Conservation (phyloP, 2,329 filamentous ascomycete species). For the Monosporascus sp. region DNA sequence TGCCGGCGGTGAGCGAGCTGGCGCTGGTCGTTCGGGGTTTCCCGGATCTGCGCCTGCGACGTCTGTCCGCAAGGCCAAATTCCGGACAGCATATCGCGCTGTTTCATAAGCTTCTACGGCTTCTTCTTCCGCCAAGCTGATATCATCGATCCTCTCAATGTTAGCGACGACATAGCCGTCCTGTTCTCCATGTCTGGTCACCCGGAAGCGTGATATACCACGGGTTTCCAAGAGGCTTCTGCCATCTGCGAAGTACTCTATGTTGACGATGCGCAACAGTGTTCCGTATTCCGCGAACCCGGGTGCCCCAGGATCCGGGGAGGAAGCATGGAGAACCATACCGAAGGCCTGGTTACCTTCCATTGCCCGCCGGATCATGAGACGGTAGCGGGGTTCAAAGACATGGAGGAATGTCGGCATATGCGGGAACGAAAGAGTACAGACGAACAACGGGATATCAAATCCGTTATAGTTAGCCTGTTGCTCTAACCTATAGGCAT, state of each 20-base stretch:
- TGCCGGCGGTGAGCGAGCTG: slow-evolving; percentile 10
- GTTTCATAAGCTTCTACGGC: slow-evolving; percentile 67
- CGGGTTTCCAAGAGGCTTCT: slow-evolving; percentile 75
- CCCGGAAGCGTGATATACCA: slow-evolving; percentile 71
- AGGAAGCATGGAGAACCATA: slow-evolving; percentile 70
- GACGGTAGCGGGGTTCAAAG: slow-evolving; percentile 85
- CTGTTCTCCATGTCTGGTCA: slow-evolving; percentile 56
- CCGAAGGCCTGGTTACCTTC: slow-evolving; percentile 74
- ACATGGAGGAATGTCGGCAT: slow-evolving; percentile 85
- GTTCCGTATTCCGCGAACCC: slow-evolving; percentile 72
- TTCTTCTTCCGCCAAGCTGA: slow-evolving; percentile 78
- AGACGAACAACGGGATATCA: slow-evolving; percentile 71
- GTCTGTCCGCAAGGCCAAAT: slow-evolving; percentile 20
- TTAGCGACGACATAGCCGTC: slow-evolving; percentile 78
- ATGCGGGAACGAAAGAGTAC: slow-evolving; percentile 72
- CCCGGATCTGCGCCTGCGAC: slow-evolving; percentile 1
- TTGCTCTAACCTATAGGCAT: slow-evolving; percentile 53
- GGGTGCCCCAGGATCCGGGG: slow-evolving; percentile 24
- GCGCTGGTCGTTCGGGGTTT: slow-evolving; percentile 3
- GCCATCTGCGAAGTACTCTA: slow-evolving; percentile 71
- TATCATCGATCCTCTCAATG: slow-evolving; percentile 72
- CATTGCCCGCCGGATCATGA: slow-evolving; percentile 79
- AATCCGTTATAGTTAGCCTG: slow-evolving; percentile 49
- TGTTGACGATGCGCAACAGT: slow-evolving; percentile 67
- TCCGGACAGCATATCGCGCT: slow-evolving; percentile 17